Conservation (phyloP, 2,329 filamentous ascomycete genomes). For the Neurospora sp. region DNA sequence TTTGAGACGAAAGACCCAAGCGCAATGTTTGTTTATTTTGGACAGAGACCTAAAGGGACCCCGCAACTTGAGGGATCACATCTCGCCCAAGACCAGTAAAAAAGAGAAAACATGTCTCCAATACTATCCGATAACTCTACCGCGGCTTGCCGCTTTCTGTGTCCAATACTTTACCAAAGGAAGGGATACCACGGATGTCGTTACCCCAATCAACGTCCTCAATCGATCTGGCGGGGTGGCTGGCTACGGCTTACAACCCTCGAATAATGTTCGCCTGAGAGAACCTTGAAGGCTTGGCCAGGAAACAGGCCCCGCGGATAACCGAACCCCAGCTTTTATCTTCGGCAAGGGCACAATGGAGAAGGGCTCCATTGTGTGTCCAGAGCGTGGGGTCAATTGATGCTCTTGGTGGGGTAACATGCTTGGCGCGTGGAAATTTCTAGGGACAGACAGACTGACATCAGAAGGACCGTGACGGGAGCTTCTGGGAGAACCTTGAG, state of each 20-base stretch:
- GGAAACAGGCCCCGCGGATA: conserved; percentile 17
- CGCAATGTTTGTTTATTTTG: conserved; percentile 1
- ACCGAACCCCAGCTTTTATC: conserved; percentile 11
- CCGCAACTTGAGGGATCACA: not conserved
- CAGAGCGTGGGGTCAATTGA: not conserved
- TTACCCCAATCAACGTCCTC: conserved; percentile 1
- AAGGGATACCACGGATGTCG: not conserved
- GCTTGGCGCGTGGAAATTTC: conserved; percentile 15
- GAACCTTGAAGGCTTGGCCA: not conserved
- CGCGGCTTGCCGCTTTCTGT: not conserved
- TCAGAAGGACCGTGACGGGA: not conserved
- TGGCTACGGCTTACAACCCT: conserved; percentile 18
- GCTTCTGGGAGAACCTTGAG: conserved; percentile 1
- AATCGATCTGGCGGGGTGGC: conserved; percentile 10
- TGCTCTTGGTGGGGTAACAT: not conserved
- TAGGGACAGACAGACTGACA: conserved; percentile 4
- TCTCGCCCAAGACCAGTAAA: not conserved
- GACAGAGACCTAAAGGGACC: not conserved
- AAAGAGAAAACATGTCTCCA: not conserved
- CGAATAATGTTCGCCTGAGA: conserved; percentile 19
- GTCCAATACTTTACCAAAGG: not conserved
- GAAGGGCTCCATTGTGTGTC: not conserved
- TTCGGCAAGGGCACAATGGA: not conserved
- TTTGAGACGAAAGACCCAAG: conserved; percentile 1
- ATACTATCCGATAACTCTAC: not conserved